Conservation (phyloP, 768 basidiomycete genomes). For the Crucibulum laeve region DNA sequence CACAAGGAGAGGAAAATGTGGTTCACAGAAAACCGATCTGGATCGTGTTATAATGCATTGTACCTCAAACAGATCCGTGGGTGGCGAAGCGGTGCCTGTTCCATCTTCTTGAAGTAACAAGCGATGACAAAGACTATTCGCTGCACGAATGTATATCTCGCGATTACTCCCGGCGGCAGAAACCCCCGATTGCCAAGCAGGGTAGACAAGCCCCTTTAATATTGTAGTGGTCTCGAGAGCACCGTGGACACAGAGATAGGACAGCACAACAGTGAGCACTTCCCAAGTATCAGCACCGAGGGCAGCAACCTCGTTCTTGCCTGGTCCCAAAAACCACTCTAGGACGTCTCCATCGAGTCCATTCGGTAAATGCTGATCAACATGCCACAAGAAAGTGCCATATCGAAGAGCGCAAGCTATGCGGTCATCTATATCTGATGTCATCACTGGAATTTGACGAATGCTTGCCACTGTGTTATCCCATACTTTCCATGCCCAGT, state of each 20-base stretch:
- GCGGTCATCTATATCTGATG: conserved; percentile 39
- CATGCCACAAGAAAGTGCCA: conserved; percentile 63
- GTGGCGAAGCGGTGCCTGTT: conserved; percentile 27
- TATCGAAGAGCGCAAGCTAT: conserved; percentile 59
- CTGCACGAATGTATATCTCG: conserved; percentile 52
- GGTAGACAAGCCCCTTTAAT: conserved; percentile 71
- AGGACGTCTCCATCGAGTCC: conserved; percentile 70
- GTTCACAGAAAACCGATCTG: conserved; percentile 60
- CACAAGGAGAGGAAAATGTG: conserved; percentile 62
- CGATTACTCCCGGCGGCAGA: conserved; percentile 27
- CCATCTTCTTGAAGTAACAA: conserved; percentile 55
- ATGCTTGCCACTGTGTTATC: conserved; percentile 76
- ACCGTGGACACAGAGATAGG: conserved; percentile 62
- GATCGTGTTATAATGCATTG: conserved; percentile 70
- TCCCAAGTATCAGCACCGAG: conserved; percentile 65
- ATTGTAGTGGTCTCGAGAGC: conserved; percentile 72
- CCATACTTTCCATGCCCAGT: conserved; percentile 85
- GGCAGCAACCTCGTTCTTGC: conserved; percentile 56
- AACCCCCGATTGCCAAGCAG: conserved; percentile 65
- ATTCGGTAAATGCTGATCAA: conserved; percentile 72
- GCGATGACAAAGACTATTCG: conserved; percentile 57
- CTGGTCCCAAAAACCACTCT: conserved; percentile 68
- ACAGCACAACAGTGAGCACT: conserved; percentile 54
- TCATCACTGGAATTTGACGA: conserved; percentile 61
- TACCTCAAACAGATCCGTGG: conserved; percentile 54